phyloP scores from a whole-genome alignment of 768 basidiomycete genomes.

The Neoboletus brunneissimus region DNA sequence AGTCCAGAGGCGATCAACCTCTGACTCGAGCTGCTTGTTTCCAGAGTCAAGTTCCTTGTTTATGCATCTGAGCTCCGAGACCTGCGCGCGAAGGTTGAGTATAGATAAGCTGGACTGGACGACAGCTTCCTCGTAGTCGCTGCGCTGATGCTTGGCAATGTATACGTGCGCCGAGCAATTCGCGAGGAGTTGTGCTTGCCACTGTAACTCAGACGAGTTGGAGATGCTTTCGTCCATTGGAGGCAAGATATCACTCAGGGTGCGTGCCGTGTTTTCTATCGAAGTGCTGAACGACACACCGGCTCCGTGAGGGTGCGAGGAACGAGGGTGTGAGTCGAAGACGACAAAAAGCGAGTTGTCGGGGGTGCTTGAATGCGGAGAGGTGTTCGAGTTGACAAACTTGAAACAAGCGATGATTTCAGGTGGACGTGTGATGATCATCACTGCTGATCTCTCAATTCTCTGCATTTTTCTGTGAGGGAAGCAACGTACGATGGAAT shows the following conservation, averaged over 20 bases:
- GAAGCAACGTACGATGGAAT: background rate
- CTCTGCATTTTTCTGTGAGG: constrained; percentile 24
- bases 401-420: constrained; percentile 61
- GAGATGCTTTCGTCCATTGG: constrained; percentile 44
- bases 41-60: constrained; percentile 27
- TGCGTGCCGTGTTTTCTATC: constrained; percentile 40
- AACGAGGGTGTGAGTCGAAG: constrained; percentile 68
- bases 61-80: constrained; percentile 36
- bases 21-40: constrained; percentile 27
- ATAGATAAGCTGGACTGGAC: constrained; percentile 51
- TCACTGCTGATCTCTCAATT: constrained; percentile 32
- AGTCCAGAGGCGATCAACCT: constrained; percentile 18
- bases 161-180: constrained; percentile 61
- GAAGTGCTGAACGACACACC: constrained; percentile 55
- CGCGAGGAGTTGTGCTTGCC: constrained; percentile 63
- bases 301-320: constrained; percentile 56
- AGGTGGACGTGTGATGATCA: constrained; percentile 65
- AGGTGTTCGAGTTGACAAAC: constrained; percentile 12
- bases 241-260: constrained; percentile 47
- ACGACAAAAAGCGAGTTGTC: constrained; percentile 45
- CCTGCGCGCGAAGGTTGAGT: constrained; percentile 41
- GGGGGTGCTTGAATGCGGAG: background rate
- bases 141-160: constrained; percentile 30
- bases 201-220: constrained; percentile 45
- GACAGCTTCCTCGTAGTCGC: constrained; percentile 34